These are phyloP conservation scores for Mycena chlorophos DNA, from an alignment of 768 basidiomycete species.

Conservation along the genomic window DNA sequence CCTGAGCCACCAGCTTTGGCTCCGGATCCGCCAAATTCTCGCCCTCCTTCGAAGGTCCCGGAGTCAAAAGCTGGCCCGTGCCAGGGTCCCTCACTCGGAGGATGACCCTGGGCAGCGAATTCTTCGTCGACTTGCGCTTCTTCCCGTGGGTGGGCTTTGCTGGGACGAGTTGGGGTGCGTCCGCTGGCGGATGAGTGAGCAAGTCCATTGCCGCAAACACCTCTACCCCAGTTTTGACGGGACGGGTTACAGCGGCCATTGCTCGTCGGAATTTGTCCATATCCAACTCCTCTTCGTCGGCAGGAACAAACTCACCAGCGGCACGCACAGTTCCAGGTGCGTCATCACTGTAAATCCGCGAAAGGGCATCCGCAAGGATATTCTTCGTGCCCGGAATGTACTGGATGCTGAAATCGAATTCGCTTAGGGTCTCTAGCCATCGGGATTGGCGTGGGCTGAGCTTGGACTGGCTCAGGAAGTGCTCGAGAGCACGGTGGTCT, in stretches of 20 bases:
- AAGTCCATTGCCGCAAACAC: neutral
- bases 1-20: too few species aligned
- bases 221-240: neutral
- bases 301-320: constrained; percentile 7
- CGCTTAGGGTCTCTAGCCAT: constrained; percentile 36
- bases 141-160: neutral
- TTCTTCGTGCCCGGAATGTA: constrained; percentile 34
- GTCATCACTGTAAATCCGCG: constrained; percentile 23
- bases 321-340: constrained; percentile 10
- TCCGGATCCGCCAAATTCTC: neutral
- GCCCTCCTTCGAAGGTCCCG: neutral
- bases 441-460: constrained; percentile 35
- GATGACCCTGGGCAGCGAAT: neutral
- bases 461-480: constrained; percentile 34
- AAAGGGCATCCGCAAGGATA: constrained; percentile 32
- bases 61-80: neutral
- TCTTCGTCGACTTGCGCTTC: neutral
- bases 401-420: constrained; percentile 29
- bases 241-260: constrained; percentile 1
- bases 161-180: neutral
- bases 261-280: neutral
- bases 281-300: neutral
- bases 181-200: neutral
- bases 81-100: constrained; percentile 1
- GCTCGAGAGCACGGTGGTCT: constrained; percentile 31